Conservation (phyloP, 2,329 filamentous ascomycete species). For the Fusarium anthophilum region DNA sequence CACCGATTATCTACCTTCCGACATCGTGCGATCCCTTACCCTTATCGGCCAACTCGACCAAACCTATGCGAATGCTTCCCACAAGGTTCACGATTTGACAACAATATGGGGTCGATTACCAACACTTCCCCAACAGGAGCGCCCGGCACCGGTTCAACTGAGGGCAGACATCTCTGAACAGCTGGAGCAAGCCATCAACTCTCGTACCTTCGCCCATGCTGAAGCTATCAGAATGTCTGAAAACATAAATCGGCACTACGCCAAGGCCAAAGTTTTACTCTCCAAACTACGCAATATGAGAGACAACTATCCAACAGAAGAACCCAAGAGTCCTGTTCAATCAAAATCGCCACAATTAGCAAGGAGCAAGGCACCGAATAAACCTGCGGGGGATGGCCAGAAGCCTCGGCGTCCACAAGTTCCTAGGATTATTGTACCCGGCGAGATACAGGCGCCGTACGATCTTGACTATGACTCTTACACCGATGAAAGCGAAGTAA, state of each 20-base stretch:
- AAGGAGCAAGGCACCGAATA: conserved; percentile 59
- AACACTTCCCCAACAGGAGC: conserved; percentile 55
- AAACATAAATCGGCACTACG: conserved; percentile 70
- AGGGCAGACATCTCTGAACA: conserved; percentile 69
- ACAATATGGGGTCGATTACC: conserved; percentile 66
- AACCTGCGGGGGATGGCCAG: conserved; percentile 54
- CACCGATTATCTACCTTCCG: conserved; percentile 74
- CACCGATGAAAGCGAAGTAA: conserved; percentile 62
- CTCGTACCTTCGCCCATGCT: conserved; percentile 67
- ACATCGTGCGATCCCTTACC: conserved; percentile 72
- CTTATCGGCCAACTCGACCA: conserved; percentile 72
- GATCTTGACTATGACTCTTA: conserved; percentile 70
- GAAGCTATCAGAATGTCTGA: conserved; percentile 72
- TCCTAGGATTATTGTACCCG: conserved; percentile 71
- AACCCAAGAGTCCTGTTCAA: conserved; percentile 61
- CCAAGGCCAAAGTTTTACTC: conserved; percentile 66
- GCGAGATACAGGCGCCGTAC: conserved; percentile 72
- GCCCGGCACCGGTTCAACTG: conserved; percentile 60
- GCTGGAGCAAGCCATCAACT: conserved; percentile 62
- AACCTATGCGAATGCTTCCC: conserved; percentile 65
- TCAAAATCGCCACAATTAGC: conserved; percentile 64
- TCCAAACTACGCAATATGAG: conserved; percentile 68
- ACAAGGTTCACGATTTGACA: conserved; percentile 65
- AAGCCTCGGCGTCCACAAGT: conserved; percentile 58
- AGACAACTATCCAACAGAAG: conserved; percentile 67